Percentiles rank a stretch among this genome's conserved stretches.
These are phyloP conservation scores for Beauveria pseudobassiana DNA, from an alignment of 2,329 filamentous ascomycete genomes.

Conservation along the genomic window DNA sequence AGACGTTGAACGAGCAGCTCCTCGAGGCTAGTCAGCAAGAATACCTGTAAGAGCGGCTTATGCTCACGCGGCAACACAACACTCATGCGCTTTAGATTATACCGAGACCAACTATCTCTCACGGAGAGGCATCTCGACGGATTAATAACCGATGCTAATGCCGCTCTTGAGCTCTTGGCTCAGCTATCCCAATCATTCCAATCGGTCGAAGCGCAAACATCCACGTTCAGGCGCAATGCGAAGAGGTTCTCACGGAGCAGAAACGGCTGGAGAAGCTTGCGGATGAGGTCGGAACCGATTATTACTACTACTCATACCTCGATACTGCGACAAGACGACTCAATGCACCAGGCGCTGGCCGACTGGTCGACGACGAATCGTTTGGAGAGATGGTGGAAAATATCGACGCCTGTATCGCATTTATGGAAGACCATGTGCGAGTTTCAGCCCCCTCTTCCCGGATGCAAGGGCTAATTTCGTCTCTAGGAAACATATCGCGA, in stretches of 20 bases:
- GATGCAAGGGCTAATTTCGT: slow-evolving; percentile 12
- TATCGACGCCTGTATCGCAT: slow-evolving; percentile 82
- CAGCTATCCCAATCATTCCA: slow-evolving; percentile 80
- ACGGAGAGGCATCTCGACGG: slow-evolving; percentile 76
- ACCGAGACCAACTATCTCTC: slow-evolving; percentile 71
- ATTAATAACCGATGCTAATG: slow-evolving; percentile 69
- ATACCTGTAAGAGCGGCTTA: slow-evolving; percentile 56
- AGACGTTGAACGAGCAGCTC: slow-evolving; percentile 54
- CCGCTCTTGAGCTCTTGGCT: slow-evolving; percentile 67
- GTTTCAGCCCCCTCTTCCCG: background rate
- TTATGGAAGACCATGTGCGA: slow-evolving; percentile 80
- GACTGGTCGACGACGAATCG: slow-evolving; percentile 72
- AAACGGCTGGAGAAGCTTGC: slow-evolving; percentile 70
- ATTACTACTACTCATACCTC: slow-evolving; percentile 92
- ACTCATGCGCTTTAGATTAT: slow-evolving; percentile 45
- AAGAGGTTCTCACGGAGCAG: slow-evolving; percentile 78
- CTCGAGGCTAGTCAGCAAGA: slow-evolving; percentile 77
- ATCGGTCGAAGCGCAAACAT: slow-evolving; percentile 81
- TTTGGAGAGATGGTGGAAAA: slow-evolving; percentile 85
- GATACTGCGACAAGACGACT: slow-evolving; percentile 84
- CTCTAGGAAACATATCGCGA: slow-evolving; percentile 72
- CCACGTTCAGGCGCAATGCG: slow-evolving; percentile 90
- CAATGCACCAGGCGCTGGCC: slow-evolving; percentile 85
- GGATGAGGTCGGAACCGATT: slow-evolving; percentile 76
- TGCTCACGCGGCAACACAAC: background rate